phyloP scores from a whole-genome alignment of 2,329 filamentous ascomycete genomes.

The Cryphonectria japonica region DNA sequence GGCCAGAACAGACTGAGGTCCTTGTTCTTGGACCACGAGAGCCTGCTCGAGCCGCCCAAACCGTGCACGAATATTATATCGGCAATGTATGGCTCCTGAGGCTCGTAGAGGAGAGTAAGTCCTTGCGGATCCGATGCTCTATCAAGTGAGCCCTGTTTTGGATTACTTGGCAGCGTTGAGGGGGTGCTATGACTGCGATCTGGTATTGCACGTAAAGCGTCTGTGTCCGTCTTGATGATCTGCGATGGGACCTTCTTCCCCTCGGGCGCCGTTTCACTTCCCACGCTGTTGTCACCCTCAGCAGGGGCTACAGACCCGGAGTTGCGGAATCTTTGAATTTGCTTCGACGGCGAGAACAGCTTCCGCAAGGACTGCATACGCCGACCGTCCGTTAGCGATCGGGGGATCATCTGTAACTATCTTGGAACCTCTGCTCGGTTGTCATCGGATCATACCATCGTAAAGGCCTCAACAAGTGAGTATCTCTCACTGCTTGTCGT shows the following conservation, averaged over 20 bases:
- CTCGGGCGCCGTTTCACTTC: not conserved
- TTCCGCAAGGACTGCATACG: not conserved
- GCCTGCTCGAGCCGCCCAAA: not conserved
- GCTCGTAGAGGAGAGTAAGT: not conserved
- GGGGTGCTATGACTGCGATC: not conserved
- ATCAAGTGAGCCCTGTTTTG: not conserved
- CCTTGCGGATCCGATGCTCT: not conserved
- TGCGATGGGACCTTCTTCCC: not conserved
- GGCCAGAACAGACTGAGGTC: not conserved
- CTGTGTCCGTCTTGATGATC: not conserved
- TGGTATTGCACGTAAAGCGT: not conserved
- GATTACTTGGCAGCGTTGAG: not conserved
- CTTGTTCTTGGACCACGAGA: not conserved
- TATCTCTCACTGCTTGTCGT: not conserved
- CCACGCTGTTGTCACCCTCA: not conserved
- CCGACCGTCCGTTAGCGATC: not conserved
- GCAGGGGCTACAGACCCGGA: not conserved
- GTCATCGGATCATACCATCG: not conserved
- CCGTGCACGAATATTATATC: conserved; percentile 15
- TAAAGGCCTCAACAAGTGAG: not conserved
- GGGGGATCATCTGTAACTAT: not conserved
- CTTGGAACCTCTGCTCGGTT: not conserved
- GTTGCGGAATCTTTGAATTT: not conserved
- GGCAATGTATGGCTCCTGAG: not conserved
- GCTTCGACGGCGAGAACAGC: not conserved